These are phyloP conservation scores for Aegilops bicornis DNA, from an alignment of 176 grass and related monocot species.

Conservation along the genomic window DNA sequence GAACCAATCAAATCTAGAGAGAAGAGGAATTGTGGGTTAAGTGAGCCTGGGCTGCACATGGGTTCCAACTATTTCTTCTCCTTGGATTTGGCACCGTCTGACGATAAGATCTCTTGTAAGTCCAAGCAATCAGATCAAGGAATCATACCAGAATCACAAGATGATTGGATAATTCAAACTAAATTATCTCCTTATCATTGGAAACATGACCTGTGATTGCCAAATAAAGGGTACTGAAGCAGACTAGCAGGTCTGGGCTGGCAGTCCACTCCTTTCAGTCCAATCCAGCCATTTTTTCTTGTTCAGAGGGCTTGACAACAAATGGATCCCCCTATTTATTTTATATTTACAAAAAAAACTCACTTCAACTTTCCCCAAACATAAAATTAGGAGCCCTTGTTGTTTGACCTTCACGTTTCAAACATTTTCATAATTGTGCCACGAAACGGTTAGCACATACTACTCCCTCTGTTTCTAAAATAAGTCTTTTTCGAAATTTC, in stretches of 20 bases:
- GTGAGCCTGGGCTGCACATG: background rate
- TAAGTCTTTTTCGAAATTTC: too few species aligned
- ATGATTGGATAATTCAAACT: background rate
- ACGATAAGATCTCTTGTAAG: background rate
- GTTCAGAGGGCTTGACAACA: background rate
- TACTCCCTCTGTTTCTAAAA: too few species aligned
- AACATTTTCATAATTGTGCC: background rate
- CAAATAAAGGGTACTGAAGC: background rate
- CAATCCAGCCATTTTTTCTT: background rate
- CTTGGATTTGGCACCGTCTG: slow-evolving; percentile 9
- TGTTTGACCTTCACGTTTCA: background rate
- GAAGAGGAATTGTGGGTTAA: background rate
- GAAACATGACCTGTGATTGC: background rate
- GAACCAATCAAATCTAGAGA: background rate
- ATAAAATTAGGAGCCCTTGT: background rate
- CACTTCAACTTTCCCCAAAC: background rate
- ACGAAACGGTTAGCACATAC: background rate
- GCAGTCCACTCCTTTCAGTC: background rate
- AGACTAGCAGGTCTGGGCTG: background rate
- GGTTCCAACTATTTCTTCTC: slow-evolving; percentile 14
- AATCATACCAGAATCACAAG: background rate
- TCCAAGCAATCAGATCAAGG: background rate
- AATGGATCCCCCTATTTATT: background rate
- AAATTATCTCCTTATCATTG: background rate
- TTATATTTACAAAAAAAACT: background rate